Evolutionary conservation across 108 stramenopile genomes (phyloP).

Genomic region (Conticribra weissflogii): DNA sequence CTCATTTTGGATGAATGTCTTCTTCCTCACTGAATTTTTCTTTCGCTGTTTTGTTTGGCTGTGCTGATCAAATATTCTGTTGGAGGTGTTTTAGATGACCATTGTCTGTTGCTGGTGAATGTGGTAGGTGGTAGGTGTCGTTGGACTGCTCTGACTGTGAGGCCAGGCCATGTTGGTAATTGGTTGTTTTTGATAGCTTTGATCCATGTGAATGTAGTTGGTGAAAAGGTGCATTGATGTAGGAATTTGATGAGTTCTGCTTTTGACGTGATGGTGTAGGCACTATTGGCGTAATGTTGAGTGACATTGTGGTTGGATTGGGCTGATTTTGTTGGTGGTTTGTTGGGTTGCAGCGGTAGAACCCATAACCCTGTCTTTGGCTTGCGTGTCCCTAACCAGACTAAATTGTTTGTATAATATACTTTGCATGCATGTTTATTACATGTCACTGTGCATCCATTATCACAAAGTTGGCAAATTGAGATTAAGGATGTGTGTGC

Average conservation of each 20-base stretch:
- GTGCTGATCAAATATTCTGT: background rate
- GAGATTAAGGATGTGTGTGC: conserved; percentile 24
- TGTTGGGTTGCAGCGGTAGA: conserved; percentile 4
- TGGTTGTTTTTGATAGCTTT: conserved; percentile 21
- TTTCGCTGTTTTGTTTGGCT: too few species aligned
- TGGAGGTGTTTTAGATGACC: conserved; percentile 8
- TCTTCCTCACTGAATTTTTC: background rate
- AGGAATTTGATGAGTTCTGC: conserved; percentile 15
- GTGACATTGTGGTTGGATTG: background rate
- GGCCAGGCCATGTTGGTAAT: conserved; percentile 4
- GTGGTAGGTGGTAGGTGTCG: background rate
- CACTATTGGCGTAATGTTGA: background rate
- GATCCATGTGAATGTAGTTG: conserved; percentile 9
- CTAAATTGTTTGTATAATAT: conserved; percentile 2
- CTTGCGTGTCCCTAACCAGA: conserved; percentile 9
- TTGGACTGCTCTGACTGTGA: conserved; percentile 2
- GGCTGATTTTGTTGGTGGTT: background rate
- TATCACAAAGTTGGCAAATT: conserved; percentile 15
- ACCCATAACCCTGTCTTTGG: conserved; percentile 20
- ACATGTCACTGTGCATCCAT: conserved; percentile 20
- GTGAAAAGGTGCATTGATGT: conserved; percentile 22
- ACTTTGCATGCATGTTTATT: conserved; percentile 8
- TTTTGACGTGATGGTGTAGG: conserved; percentile 1
- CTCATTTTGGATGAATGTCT: background rate
- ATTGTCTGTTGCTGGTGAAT: conserved; percentile 12